phyloP scores from a whole-genome alignment of 169 alveolate species.

The Plasmodium vivax region DNA sequence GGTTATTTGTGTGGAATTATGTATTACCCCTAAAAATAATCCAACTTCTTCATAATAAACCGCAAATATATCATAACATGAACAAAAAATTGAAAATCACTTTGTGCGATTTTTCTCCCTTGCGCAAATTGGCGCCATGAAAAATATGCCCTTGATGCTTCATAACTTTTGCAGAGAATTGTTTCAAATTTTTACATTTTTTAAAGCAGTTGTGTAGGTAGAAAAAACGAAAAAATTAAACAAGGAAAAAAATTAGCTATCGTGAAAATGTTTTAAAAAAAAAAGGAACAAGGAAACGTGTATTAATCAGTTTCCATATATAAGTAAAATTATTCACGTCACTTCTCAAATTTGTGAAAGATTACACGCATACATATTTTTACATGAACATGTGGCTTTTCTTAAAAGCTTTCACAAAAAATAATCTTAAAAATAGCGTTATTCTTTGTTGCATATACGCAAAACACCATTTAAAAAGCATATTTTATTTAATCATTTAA shows the following conservation, averaged over 20 bases:
- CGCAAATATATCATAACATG: background rate
- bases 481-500: background rate
- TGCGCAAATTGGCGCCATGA: background rate
- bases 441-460: background rate
- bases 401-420: background rate
- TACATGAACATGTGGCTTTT: background rate
- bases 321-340: background rate
- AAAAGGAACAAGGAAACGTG: background rate
- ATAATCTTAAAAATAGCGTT: background rate
- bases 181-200: background rate
- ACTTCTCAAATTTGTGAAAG: background rate
- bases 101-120: background rate
- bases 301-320: background rate
- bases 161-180: background rate
- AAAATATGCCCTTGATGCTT: background rate
- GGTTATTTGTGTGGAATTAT: background rate
- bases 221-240: background rate
- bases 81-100: background rate
- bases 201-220: background rate
- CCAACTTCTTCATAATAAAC: background rate
- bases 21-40: background rate
- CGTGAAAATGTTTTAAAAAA: background rate
- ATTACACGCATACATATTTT: background rate
- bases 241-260: background rate
- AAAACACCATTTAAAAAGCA: background rate